A percentile compares a stretch with the other conserved stretches of the same genome.
Conservation (phyloP, 495 filamentous ascomycete genomes). For the Neurospora sublineolata region DNA sequence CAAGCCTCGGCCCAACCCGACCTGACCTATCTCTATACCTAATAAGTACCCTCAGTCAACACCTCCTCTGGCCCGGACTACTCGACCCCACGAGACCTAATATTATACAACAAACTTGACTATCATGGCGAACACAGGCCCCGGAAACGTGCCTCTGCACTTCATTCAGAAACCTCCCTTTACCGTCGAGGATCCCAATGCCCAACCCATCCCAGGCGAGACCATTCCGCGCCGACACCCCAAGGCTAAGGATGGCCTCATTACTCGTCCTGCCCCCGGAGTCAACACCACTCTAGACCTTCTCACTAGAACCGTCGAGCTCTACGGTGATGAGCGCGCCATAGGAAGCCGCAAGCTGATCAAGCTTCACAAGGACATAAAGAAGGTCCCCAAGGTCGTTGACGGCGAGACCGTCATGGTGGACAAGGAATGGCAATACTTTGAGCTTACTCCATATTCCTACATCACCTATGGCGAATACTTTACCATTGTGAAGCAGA, state of each 20-base stretch:
- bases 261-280: constrained; percentile 36
- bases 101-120: background rate
- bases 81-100: background rate
- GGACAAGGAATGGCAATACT: constrained; percentile 58
- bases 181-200: constrained; percentile 42
- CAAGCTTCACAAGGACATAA: constrained; percentile 47
- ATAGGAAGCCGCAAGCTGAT: constrained; percentile 47
- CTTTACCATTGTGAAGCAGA: constrained; percentile 37
- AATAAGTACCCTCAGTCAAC: background rate
- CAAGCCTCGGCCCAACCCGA: background rate
- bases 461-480: constrained; percentile 54
- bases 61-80: background rate
- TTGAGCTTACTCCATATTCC: constrained; percentile 48
- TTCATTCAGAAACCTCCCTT: constrained; percentile 41
- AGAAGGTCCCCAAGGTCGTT: constrained; percentile 56
- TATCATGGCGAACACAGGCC: background rate
- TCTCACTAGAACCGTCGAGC: constrained; percentile 39
- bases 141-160: constrained; percentile 21
- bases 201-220: constrained; percentile 43
- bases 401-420: constrained; percentile 49
- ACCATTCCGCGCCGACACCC: constrained; percentile 51
- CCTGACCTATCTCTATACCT: background rate
- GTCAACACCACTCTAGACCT: constrained; percentile 50
- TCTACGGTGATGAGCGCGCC: constrained; percentile 44
- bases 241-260: constrained; percentile 41